Evolutionary conservation across 805 yeast genomes (phyloP).

Genomic region (Schwanniomyces occidentalis): DNA sequence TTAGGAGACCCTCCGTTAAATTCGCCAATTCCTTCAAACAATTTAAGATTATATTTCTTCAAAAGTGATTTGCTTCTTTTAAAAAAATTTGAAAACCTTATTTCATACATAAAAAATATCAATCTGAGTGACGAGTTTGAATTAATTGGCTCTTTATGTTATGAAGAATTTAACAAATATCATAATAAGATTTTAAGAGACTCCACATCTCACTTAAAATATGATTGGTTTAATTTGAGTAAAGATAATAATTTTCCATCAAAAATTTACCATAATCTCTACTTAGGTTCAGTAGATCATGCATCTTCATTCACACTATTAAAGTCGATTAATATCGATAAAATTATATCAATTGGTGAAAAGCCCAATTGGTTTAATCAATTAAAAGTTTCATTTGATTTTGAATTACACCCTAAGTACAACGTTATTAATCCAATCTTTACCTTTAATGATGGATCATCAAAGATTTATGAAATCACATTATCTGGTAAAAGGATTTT

Average conservation of each 20-base stretch:
- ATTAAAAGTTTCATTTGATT: conserved; percentile 15
- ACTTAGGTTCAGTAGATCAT: conserved; percentile 34
- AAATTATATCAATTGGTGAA: conserved; percentile 37
- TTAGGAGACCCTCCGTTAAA: conserved; percentile 1
- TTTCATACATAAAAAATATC: conserved; percentile 18
- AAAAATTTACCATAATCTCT: conserved; percentile 25
- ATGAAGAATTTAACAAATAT: conserved; percentile 7
- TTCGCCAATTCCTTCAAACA: conserved; percentile 1
- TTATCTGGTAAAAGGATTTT: conserved; percentile 7
- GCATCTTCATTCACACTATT: conserved; percentile 32
- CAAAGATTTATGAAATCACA: conserved; percentile 19
- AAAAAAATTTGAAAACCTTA: conserved; percentile 29
- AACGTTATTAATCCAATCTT: conserved; percentile 16
- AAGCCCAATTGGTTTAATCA: conserved; percentile 31
- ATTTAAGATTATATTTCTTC: conserved; percentile 29
- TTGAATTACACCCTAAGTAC: conserved; percentile 7
- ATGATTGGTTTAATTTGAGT: conserved; percentile 35
- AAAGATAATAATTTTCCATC: conserved; percentile 39
- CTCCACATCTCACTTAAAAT: conserved; percentile 2
- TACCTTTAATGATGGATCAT: conserved; percentile 17
- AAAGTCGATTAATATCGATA: conserved; percentile 21
- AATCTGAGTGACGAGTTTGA: too few species aligned
- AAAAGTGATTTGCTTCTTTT: conserved; percentile 29
- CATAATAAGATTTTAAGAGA: neutral
- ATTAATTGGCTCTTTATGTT: neutral